Evolutionary conservation across 345 rosid species (phyloP).

Genomic region (thale cress (Arabidopsis thaliana)): DNA sequence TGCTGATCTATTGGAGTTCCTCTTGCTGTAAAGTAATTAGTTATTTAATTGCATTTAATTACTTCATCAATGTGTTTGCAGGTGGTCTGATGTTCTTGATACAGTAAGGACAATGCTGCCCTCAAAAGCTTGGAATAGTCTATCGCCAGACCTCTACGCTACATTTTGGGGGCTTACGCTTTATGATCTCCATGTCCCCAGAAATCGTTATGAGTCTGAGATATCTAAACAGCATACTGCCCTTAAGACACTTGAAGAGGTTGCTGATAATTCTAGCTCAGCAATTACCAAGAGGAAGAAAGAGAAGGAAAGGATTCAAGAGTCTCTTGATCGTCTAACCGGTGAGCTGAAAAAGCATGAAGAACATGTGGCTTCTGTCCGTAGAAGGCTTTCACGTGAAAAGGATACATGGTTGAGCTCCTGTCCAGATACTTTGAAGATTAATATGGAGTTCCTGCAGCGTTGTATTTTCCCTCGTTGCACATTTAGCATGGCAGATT

Average conservation of each 20-base stretch:
- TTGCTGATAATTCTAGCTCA: constrained; percentile 92
- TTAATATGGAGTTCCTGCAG: constrained; percentile 99
- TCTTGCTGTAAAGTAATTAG: neutral
- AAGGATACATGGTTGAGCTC: constrained; percentile 98
- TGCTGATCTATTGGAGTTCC: constrained; percentile 17
- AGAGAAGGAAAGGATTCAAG: constrained; percentile 99
- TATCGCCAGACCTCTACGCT: constrained; percentile 95
- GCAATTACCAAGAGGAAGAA: constrained; percentile 96
- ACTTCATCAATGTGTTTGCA: constrained; percentile 47
- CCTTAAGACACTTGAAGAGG: constrained; percentile 94
- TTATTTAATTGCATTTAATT: constrained; percentile 1
- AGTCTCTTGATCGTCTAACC: constrained; percentile 89
- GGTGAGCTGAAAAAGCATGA: constrained; percentile 89
- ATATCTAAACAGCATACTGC: constrained; percentile 92
- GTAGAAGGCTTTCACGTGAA: constrained; percentile 83
- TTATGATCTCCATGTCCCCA: constrained; percentile 97
- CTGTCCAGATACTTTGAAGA: constrained; percentile 97
- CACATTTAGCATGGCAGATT: constrained; percentile 99
- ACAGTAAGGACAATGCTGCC: constrained; percentile 92
- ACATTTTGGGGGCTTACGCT: constrained; percentile 98
- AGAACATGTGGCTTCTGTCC: constrained; percentile 93
- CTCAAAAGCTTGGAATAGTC: constrained; percentile 98
- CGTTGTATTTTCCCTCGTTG: constrained; percentile 99
- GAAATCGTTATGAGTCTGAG: constrained; percentile 91
- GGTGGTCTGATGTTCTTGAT: constrained; percentile 96